These are phyloP conservation scores for Xylaria sp. DNA, from an alignment of 2,329 filamentous ascomycete species.

Conservation along the genomic window DNA sequence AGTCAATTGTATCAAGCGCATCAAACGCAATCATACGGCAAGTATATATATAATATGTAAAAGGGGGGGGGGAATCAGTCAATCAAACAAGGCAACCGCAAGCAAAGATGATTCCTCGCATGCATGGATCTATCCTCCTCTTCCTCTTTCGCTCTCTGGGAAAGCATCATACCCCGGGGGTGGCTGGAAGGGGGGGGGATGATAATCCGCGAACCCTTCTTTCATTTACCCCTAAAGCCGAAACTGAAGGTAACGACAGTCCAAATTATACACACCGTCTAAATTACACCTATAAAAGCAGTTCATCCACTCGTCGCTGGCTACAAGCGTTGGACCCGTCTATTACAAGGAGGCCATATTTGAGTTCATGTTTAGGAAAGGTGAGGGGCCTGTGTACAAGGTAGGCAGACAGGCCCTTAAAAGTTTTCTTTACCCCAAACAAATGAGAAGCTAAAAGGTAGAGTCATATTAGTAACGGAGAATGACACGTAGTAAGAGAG, in stretches of 20 bases:
- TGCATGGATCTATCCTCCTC: neutral
- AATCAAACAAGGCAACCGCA: neutral
- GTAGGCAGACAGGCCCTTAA: conserved; percentile 16
- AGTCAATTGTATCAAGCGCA: neutral
- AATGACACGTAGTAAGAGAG: neutral
- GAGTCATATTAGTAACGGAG: conserved; percentile 5
- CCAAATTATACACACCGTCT: neutral
- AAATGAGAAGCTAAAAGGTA: conserved; percentile 32
- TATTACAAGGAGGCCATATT: neutral
- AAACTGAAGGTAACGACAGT: neutral
- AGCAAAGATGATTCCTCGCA: neutral
- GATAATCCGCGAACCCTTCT: neutral
- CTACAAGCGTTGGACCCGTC: neutral
- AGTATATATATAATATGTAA: neutral
- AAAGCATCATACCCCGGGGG: no score
- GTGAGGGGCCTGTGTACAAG: no score
- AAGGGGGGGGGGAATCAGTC: neutral
- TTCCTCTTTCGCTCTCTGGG: neutral
- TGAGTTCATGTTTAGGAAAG: no score
- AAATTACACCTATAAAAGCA: neutral
- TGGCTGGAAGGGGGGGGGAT: no score
- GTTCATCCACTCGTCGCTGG: no score
- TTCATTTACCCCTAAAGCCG: neutral
- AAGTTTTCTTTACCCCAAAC: conserved; percentile 42
- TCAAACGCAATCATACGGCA: neutral